These are phyloP conservation scores for Komagataella pastoris DNA, from an alignment of 805 yeast genomes.

Conservation along the genomic window DNA sequence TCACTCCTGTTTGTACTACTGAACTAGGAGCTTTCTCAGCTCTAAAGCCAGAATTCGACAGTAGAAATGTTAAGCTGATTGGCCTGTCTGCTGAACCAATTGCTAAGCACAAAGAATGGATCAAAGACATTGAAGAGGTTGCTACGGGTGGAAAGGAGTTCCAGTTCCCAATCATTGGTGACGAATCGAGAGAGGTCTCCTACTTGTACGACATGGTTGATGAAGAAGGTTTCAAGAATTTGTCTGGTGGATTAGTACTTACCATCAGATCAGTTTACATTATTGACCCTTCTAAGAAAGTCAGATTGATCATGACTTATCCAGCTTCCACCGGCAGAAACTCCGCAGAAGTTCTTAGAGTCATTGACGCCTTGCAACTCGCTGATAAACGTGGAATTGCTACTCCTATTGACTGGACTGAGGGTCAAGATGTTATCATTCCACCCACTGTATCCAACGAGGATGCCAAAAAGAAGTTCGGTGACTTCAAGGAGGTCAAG, in stretches of 20 bases:
- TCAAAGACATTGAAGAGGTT: conserved; percentile 81
- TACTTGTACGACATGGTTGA: conserved; percentile 80
- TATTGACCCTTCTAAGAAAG: conserved; percentile 83
- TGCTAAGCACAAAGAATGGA: conserved; percentile 74
- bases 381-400: conserved; percentile 77
- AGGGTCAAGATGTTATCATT: conserved; percentile 83
- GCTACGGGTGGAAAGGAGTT: conserved; percentile 56
- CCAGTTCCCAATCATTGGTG: conserved; percentile 86
- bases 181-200: conserved; percentile 73
- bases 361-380: conserved; percentile 74
- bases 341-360: conserved; percentile 85
- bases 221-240: conserved; percentile 67
- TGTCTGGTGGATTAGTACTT: conserved; percentile 60
- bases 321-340: conserved; percentile 95
- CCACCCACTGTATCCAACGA: conserved; percentile 78
- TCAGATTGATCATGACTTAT: conserved; percentile 75
- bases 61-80: conserved; percentile 77
- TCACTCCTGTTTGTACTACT: conserved; percentile 94
- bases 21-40: conserved; percentile 90
- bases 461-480: conserved; percentile 71
- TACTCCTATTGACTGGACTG: conserved; percentile 86
- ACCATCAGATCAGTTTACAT: conserved; percentile 89
- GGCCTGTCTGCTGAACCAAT: conserved; percentile 83
- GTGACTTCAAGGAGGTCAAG: conserved; percentile 74
- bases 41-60: conserved; percentile 76